Conservation (phyloP, 129 eudicot species). For the Lactuca saligna region DNA sequence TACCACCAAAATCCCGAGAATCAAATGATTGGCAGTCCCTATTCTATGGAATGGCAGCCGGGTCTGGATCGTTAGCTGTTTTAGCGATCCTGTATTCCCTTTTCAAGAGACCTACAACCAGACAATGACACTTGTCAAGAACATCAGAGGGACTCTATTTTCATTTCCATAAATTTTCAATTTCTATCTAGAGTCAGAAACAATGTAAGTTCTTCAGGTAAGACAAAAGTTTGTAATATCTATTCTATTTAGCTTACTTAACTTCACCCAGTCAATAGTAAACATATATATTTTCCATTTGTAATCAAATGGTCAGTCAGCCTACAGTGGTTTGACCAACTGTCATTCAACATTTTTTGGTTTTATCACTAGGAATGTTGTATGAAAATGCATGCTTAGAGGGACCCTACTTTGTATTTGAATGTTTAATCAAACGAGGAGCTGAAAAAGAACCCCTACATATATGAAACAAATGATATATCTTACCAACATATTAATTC, state of each 20-base stretch:
- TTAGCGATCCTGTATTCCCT: conserved; percentile 38
- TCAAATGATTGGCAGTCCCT: conserved; percentile 47
- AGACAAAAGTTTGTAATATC: background rate
- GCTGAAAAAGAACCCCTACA: too few relatives aligned
- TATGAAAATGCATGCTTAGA: too few relatives aligned
- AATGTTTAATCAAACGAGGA: too few relatives aligned
- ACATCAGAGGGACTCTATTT: background rate
- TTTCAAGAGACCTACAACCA: conserved; percentile 27
- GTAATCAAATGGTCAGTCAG: too few relatives aligned
- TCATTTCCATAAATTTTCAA: background rate
- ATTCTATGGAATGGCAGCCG: conserved; percentile 48
- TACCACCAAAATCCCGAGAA: background rate
- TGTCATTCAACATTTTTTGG: too few relatives aligned
- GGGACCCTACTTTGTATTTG: too few relatives aligned
- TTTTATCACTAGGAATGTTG: background rate
- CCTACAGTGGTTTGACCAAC: too few relatives aligned
- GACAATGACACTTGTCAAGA: conserved; percentile 24
- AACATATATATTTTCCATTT: too few relatives aligned
- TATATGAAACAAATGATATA: too few relatives aligned
- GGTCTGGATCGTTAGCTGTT: conserved; percentile 43
- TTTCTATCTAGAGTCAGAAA: conserved; percentile 13
- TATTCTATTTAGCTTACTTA: background rate
- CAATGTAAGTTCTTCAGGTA: conserved; percentile 3
- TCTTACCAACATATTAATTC: too few relatives aligned
- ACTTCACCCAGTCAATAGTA: background rate